phyloP scores from a whole-genome alignment of 1,139 yeast genomes.

The Candida dubliniensis region DNA sequence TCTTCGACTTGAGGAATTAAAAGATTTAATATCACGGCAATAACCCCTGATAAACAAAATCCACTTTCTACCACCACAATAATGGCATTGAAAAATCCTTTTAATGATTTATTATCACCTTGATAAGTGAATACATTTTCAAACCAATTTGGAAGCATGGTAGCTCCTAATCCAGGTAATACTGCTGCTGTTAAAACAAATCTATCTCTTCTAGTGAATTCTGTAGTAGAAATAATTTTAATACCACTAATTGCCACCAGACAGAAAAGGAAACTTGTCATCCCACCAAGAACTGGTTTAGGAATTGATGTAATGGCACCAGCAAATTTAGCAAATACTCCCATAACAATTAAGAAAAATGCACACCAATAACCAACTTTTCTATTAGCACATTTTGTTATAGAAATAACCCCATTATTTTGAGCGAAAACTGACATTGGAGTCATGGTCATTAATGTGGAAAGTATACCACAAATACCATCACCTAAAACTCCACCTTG shows the following conservation, averaged over 20 bases:
- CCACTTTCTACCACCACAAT: constrained; percentile 84
- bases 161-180: constrained; percentile 77
- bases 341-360: constrained; percentile 79
- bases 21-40: constrained; percentile 72
- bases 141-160: constrained; percentile 78
- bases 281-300: constrained; percentile 82
- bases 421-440: constrained; percentile 92
- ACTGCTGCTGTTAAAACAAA: constrained; percentile 76
- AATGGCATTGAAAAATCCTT: constrained; percentile 79
- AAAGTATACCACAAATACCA: constrained; percentile 66
- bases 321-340: constrained; percentile 83
- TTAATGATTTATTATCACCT: constrained; percentile 62
- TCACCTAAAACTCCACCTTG: constrained; percentile 93
- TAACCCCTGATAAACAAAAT: constrained; percentile 77
- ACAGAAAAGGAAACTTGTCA: constrained; percentile 86
- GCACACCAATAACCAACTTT: constrained; percentile 89
- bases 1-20: constrained; percentile 71
- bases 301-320: constrained; percentile 89
- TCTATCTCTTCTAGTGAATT: constrained; percentile 85
- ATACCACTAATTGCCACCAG: constrained; percentile 90
- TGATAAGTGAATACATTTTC: constrained; percentile 68
- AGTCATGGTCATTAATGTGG: constrained; percentile 74
- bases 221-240: constrained; percentile 70
- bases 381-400: constrained; percentile 87
- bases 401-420: constrained; percentile 88